Conservation (phyloP, 495 filamentous ascomycete genomes). For the Ascodesmis nigricans region DNA sequence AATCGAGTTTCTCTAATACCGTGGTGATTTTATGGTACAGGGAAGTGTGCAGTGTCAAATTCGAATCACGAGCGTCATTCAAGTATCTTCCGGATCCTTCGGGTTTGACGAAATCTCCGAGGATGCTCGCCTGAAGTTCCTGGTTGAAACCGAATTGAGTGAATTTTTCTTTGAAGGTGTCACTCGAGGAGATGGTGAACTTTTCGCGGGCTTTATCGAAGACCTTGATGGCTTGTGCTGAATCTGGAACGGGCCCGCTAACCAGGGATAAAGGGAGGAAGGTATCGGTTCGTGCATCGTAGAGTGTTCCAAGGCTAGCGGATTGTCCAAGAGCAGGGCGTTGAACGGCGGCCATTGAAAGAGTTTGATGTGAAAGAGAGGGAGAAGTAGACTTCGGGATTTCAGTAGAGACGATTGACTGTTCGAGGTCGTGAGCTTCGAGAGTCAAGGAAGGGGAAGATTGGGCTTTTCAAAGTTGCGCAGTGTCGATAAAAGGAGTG, state of each 20-base stretch:
- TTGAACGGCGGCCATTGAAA: no score
- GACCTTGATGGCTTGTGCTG: conserved; percentile 3
- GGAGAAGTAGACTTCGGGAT: no score
- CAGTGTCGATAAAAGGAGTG: no score
- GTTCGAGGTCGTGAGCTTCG: no score
- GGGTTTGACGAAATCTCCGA: conserved; percentile 8
- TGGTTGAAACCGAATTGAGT: conserved; percentile 7
- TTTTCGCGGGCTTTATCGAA: background rate
- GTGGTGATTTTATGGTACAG: conserved; percentile 9
- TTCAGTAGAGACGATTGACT: no score
- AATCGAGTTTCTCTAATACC: conserved; percentile 10
- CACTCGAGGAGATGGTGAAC: conserved; percentile 3
- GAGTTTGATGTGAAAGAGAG: no score
- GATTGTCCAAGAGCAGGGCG: conserved; percentile 15
- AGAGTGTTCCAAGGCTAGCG: conserved; percentile 11
- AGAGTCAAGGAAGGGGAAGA: no score
- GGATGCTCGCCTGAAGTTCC: conserved; percentile 12
- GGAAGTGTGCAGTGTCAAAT: conserved; percentile 4
- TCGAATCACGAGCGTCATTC: conserved; percentile 4
- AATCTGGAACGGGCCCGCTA: conserved; percentile 1
- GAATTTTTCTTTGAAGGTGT: conserved; percentile 12
- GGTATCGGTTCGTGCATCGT: conserved; percentile 12
- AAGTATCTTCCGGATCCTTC: conserved; percentile 11
- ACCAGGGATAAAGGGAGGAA: conserved; percentile 10
- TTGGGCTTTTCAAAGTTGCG: no score